Base-by-base conservation (phyloP, 2,329 filamentous ascomycete genomes). In the Curvularia lunata region DNA sequence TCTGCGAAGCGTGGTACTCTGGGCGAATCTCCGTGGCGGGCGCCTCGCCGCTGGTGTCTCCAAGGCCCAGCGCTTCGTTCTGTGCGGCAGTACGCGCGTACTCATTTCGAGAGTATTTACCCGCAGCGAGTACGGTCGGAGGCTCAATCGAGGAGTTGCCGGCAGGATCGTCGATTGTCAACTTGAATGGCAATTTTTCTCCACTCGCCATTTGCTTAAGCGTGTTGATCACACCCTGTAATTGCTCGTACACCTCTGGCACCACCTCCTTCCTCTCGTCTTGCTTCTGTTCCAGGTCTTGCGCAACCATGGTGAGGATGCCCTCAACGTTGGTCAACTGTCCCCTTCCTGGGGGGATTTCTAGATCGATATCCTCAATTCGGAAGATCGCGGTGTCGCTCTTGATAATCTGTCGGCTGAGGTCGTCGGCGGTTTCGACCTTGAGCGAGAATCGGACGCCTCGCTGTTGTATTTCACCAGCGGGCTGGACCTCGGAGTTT, bases 131-230 rank as follows among this genome's bases (percentile, higher is more conserved):
- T 27, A 78, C 70, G 61, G 91, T 86, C 64, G 92, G 90, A 13
- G 95, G 95, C 47, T 96, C 90, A 70, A 99, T 97, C 84, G 93
- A 98, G 2, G 92, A 97, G 83, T 99, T 99, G 53, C 95, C 95
- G 0, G 93, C 91, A 2, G 91, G 90, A 75, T 99, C 95, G 74
- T 99, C 92, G 47, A 97, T 82, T 40, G 87, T 89, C 48, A 99
- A 79, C 49, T 91, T 90, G 84, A 99, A 97, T 23, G 95, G 95
- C 74, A 96, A 93, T 6, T 84, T 84, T 27, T 88, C 83, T 48
- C 92, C 91, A 2, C 85, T 84, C 9, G 96, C 79, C 87, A 98
- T 97, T 54, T 88, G 85, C 58, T 86, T 84, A 13, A 92, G 84
- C 66, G 88, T 90, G 43, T 84, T 77, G 59, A 98, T 89, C 50